phyloP scores from a whole-genome alignment of 2,329 filamentous ascomycete genomes.

The Fusarium decemcellulare region DNA sequence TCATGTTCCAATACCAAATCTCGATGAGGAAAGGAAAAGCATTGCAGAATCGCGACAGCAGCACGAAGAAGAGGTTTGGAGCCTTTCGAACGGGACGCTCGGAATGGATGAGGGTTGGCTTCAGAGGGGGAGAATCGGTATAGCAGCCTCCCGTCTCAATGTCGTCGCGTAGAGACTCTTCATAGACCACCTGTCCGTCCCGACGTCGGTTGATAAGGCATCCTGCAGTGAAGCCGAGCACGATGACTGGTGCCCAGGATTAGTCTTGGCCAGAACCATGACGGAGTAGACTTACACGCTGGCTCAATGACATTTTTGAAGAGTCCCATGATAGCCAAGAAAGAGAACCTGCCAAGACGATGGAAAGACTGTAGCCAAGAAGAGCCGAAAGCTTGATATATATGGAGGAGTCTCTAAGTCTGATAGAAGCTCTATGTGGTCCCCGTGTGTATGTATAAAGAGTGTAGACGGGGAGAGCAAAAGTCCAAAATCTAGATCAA shows the following conservation, averaged over 20 bases:
- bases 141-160: constrained; percentile 32
- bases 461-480: not conserved
- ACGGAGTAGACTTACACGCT: constrained; percentile 24
- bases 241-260: constrained; percentile 32
- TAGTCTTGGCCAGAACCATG: not conserved
- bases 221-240: constrained; percentile 38
- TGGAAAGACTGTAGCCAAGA: not conserved
- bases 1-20: constrained; percentile 56
- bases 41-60: constrained; percentile 50
- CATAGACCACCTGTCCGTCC: constrained; percentile 1
- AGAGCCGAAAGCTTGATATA: not conserved
- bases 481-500: not conserved
- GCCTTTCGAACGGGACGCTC: constrained; percentile 33
- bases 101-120: constrained; percentile 32
- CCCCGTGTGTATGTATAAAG: not conserved
- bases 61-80: constrained; percentile 41
- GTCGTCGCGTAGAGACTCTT: constrained; percentile 23
- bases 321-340: constrained; percentile 6
- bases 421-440: too few species aligned
- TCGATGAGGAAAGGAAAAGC: constrained; percentile 52
- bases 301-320: constrained; percentile 32
- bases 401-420: too few species aligned
- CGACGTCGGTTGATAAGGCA: constrained; percentile 45
- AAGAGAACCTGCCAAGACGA: too few species aligned
- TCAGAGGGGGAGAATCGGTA: constrained; percentile 41